These are phyloP conservation scores for Eimeria sp. DNA, from an alignment of 169 alveolate species.

Conservation along the genomic window DNA sequence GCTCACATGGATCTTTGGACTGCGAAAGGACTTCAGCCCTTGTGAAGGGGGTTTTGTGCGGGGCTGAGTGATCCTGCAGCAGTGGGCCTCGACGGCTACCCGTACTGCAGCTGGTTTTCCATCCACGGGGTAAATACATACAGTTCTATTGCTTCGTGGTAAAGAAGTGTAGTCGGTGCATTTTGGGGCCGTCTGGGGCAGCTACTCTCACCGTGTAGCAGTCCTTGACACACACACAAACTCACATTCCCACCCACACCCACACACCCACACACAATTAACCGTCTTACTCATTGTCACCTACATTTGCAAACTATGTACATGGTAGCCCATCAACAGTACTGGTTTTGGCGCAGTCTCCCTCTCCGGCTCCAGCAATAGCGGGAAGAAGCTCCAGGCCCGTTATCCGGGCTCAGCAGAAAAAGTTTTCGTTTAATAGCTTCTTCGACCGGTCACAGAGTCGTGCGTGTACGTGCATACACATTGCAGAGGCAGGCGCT, in stretches of 20 bases:
- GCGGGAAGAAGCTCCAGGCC: too few species aligned
- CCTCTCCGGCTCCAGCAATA: too few species aligned
- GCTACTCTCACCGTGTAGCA: neutral
- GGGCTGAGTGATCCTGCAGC: constrained; percentile 28
- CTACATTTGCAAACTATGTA: too few species aligned
- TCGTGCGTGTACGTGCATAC: neutral
- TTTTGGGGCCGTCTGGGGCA: neutral
- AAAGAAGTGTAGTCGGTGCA: constrained; percentile 11
- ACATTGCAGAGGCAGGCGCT: constrained; percentile 10
- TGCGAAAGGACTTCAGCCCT: constrained; percentile 23
- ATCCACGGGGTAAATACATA: constrained; percentile 30
- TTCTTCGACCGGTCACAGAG: neutral
- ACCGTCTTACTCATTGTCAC: neutral
- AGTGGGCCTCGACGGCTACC: neutral
- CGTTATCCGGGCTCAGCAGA: neutral
- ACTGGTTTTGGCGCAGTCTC: too few species aligned
- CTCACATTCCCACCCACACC: neutral
- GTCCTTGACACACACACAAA: neutral
- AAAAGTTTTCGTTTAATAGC: too few species aligned
- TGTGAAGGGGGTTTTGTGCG: neutral
- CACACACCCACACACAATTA: neutral
- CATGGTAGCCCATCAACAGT: too few species aligned
- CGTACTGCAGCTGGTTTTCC: neutral
- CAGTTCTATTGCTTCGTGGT: constrained; percentile 15
- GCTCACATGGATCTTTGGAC: neutral